A percentile compares a stretch with the other conserved stretches of the same genome.
phyloP scores from a whole-genome alignment of 208 protist species.

The Wallacemonas collosoma region DNA sequence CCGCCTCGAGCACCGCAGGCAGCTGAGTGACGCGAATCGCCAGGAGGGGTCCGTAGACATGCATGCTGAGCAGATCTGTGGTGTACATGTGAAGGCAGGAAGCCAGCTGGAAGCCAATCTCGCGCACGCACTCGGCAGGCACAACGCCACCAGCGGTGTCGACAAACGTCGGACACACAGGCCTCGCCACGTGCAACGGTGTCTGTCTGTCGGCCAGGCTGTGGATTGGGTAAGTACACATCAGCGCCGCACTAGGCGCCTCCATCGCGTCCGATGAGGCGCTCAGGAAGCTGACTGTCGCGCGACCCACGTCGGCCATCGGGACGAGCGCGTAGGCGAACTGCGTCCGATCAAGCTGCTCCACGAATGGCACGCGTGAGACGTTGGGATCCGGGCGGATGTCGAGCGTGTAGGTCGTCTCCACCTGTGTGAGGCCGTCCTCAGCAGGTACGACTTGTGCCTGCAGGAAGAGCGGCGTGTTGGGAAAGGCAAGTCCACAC shows the following conservation, averaged over 20 bases:
- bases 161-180: constrained; percentile 18
- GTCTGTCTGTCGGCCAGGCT: constrained; percentile 31
- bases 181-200: constrained; percentile 36
- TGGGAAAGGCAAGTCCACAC: constrained; percentile 45
- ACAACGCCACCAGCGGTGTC: constrained; percentile 20
- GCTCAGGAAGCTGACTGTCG: constrained; percentile 20
- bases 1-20: constrained; percentile 20
- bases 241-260: constrained; percentile 22
- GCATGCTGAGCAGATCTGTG: constrained; percentile 37
- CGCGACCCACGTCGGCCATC: not conserved
- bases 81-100: constrained; percentile 56
- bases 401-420: constrained; percentile 21
- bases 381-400: constrained; percentile 10
- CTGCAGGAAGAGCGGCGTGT: constrained; percentile 34
- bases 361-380: constrained; percentile 17
- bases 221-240: constrained; percentile 44
- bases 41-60: constrained; percentile 40
- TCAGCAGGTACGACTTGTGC: constrained; percentile 24
- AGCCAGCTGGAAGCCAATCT: constrained; percentile 33
- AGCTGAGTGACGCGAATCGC: constrained; percentile 36
- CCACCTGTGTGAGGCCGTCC: constrained; percentile 18
- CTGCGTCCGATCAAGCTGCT: not conserved
- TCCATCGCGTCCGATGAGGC: constrained; percentile 48
- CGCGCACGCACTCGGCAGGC: constrained; percentile 26
- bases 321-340: constrained; percentile 28